phyloP scores from a whole-genome alignment of 2,329 filamentous ascomycete species.

The Seiridium cupressi region DNA sequence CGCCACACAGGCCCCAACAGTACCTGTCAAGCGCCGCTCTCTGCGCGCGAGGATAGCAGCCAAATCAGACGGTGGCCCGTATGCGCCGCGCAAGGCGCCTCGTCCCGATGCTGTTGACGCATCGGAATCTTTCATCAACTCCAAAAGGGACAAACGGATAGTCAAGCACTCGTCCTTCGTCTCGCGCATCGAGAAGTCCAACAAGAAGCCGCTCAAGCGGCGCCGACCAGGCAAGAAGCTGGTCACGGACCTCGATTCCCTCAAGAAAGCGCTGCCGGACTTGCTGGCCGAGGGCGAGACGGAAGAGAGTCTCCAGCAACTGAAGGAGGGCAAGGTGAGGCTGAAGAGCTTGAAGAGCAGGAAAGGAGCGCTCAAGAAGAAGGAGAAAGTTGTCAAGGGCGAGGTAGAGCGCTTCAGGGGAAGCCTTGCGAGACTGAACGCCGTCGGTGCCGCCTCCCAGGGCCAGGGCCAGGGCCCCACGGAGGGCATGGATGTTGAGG shows the following conservation, averaged over 20 bases:
- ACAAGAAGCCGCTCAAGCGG: conserved; percentile 56
- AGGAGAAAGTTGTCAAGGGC: conserved; percentile 73
- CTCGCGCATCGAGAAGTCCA: conserved; percentile 67
- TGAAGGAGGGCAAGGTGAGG: conserved; percentile 59
- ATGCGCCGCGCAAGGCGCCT: conserved; percentile 51
- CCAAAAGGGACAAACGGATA: conserved; percentile 79
- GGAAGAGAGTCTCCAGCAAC: conserved; percentile 39
- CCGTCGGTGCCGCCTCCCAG: conserved; percentile 26
- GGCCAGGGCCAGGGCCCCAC: background rate
- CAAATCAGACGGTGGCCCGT: conserved; percentile 42
- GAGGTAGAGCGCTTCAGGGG: conserved; percentile 83
- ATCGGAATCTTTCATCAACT: conserved; percentile 59
- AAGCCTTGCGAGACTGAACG: conserved; percentile 75
- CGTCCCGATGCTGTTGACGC: conserved; percentile 48
- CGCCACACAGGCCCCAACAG: conserved; percentile 34
- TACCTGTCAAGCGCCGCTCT: conserved; percentile 52
- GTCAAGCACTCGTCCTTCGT: conserved; percentile 82
- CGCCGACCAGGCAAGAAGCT: conserved; percentile 76
- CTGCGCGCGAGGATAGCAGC: conserved; percentile 55
- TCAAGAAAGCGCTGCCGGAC: conserved; percentile 79
- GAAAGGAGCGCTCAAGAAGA: conserved; percentile 79
- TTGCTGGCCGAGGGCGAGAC: conserved; percentile 45
- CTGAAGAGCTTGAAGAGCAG: conserved; percentile 73
- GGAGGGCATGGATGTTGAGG: conserved; percentile 13
- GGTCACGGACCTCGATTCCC: conserved; percentile 67